Evolutionary conservation across 2,329 filamentous ascomycete genomes (phyloP), one percentile per base, ranked within the genome.

Genomic region (Gyromitra esculenta): DNA sequence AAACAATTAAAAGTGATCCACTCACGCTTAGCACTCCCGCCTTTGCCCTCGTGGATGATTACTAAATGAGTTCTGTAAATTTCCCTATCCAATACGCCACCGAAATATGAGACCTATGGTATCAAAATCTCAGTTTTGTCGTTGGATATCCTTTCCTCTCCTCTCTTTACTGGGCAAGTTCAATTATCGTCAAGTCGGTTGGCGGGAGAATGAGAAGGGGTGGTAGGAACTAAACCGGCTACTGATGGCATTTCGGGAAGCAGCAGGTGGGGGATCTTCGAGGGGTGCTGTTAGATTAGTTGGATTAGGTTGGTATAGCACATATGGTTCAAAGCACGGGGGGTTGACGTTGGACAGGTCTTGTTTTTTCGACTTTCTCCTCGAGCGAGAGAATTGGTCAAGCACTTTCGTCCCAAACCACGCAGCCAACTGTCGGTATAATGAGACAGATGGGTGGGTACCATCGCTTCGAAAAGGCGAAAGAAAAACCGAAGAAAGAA

Each of bases 191-290:
- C 56, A 57, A 31, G 57, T 43, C 57, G 18, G 31, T 59, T 48
- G 13, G 21, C 69, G 56, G 18, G 54, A 39, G 48, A n/a, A 50
- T 68, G 18, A 59, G 25, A 25, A 25, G n/a, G 41, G 13, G 37
- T 5, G 52, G 15, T 25, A 54, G 41, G 18, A 37, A 56, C 60
- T 25, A 57, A 70, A 75, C 50, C 37, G 37, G 65, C 41, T 60
- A 56, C 54, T n/a, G 15, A 69, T 56, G 35, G 31, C 39, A 62
- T 52, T 50, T 71, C 63, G 63, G 63, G 25, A 43, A 39, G 45
- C 50, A 63, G 54, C 39, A 48, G 41, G 68, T 72, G 72, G 65
- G 70, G 71, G 57, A 74, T 75, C 64, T 69, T 56, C 35, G 31
- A 73, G 54, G 25, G 25, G n/a, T 57, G 54, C 62, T 62, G 62